phyloP scores from a whole-genome alignment of 2,329 filamentous ascomycete species.

The Xylariaceae sp. region DNA sequence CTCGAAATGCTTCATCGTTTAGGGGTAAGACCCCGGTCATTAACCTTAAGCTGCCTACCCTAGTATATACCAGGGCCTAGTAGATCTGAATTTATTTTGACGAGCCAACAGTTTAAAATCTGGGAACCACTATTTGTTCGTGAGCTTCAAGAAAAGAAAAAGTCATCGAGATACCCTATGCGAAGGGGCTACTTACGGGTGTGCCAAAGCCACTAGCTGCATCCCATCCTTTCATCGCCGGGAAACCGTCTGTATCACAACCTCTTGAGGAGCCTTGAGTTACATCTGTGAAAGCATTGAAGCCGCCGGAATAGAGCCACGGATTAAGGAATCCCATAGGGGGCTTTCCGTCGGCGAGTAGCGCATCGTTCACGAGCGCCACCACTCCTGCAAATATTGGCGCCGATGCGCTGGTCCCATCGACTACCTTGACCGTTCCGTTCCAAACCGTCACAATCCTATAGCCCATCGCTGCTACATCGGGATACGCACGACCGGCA shows the following conservation, averaged over 20 bases:
- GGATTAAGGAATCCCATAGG: slow-evolving; percentile 53
- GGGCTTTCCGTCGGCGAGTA: slow-evolving; percentile 48
- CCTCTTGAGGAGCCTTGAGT: slow-evolving; percentile 32
- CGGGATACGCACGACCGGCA: slow-evolving; percentile 53
- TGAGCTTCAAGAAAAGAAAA: neutral
- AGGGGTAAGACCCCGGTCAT: too few species aligned
- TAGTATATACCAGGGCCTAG: neutral
- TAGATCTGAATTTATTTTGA: neutral
- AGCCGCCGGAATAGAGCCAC: slow-evolving; percentile 43
- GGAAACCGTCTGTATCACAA: slow-evolving; percentile 30
- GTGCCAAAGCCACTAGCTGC: slow-evolving; percentile 39
- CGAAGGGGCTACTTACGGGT: slow-evolving; percentile 14
- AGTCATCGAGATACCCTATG: neutral
- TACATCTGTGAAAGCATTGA: slow-evolving; percentile 38
- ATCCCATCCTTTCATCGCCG: slow-evolving; percentile 39
- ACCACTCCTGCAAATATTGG: slow-evolving; percentile 59
- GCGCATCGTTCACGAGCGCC: slow-evolving; percentile 57
- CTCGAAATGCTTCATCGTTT: too few species aligned
- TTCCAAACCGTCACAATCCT: slow-evolving; percentile 44
- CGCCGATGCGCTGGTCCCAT: slow-evolving; percentile 48
- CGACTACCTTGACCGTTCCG: slow-evolving; percentile 32
- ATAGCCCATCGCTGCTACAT: slow-evolving; percentile 52
- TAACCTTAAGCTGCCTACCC: neutral
- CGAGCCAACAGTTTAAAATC: neutral
- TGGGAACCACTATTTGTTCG: neutral